Conservation (phyloP, 768 basidiomycete genomes). For the Lactarius evosmus region DNA sequence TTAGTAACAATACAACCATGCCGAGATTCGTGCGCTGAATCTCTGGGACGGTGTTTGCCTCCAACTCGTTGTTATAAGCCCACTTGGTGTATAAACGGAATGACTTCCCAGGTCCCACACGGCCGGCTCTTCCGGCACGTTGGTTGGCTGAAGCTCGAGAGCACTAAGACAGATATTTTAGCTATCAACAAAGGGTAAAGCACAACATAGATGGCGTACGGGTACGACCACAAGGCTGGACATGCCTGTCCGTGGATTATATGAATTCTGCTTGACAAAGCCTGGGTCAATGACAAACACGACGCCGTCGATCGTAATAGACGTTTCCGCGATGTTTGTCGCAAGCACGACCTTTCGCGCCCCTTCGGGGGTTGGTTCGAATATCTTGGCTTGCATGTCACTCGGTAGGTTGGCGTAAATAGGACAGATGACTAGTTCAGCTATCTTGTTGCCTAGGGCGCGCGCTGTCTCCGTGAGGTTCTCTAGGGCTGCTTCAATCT, state of each 20-base stretch:
- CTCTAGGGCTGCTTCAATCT: constrained; percentile 97
- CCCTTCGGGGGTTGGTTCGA: constrained; percentile 96
- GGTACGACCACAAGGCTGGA: constrained; percentile 94
- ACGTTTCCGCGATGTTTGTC: constrained; percentile 99
- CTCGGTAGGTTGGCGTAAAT: constrained; percentile 99
- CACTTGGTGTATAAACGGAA: constrained; percentile 99
- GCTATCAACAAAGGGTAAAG: not conserved
- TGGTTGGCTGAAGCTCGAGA: constrained; percentile 98
- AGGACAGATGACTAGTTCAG: constrained; percentile 91
- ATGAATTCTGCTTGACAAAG: constrained; percentile 98
- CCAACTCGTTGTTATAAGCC: constrained; percentile 94
- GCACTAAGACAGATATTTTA: constrained; percentile 49
- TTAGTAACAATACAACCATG: constrained; percentile 91
- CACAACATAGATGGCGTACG: constrained; percentile 44
- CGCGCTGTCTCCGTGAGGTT: constrained; percentile 94
- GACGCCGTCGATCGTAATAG: constrained; percentile 98
- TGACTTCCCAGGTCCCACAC: constrained; percentile 96
- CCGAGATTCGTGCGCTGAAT: constrained; percentile 98
- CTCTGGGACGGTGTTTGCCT: constrained; percentile 96
- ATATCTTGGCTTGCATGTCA: constrained; percentile 99
- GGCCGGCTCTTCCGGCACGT: constrained; percentile 93
- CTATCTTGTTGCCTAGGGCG: constrained; percentile 92
- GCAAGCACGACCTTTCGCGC: constrained; percentile 97
- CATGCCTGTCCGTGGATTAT: constrained; percentile 98
- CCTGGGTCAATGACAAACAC: constrained; percentile 99